Percentiles rank a stretch among this genome's conserved stretches.
Conservation (phyloP, 2,329 filamentous ascomycete species). For the Penicillium verrucosum region DNA sequence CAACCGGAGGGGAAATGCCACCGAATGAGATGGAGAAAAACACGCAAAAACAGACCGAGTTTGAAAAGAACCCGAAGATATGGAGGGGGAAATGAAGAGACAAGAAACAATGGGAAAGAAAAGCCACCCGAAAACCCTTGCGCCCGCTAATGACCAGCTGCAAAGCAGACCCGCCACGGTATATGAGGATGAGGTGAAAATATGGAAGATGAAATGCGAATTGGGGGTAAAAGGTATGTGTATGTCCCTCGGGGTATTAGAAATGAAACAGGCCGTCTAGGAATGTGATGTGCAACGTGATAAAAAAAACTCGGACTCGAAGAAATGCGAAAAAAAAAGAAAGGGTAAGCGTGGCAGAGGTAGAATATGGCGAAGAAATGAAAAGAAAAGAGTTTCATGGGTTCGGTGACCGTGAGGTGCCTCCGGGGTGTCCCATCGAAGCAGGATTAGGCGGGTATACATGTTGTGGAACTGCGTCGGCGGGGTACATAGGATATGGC, state of each 20-base stretch:
- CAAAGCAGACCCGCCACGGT: slow-evolving; percentile 27
- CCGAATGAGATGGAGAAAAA: neutral
- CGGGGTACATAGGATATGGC: slow-evolving; percentile 34
- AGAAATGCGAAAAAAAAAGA: neutral
- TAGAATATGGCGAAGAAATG: neutral
- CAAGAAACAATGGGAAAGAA: slow-evolving; percentile 19
- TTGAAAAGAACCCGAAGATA: neutral
- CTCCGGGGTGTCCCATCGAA: slow-evolving; percentile 33
- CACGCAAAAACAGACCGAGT: neutral
- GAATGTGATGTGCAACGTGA: slow-evolving; percentile 22
- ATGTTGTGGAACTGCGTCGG: slow-evolving; percentile 27
- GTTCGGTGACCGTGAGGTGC: slow-evolving; percentile 25
- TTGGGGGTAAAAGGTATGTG: slow-evolving; percentile 6
- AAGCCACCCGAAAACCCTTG: slow-evolving; percentile 36
- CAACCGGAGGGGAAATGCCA: neutral
- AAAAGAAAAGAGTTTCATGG: slow-evolving; percentile 12
- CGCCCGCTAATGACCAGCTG: slow-evolving; percentile 40
- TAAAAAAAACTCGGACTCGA: slow-evolving; percentile 8
- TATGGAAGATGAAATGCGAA: slow-evolving; percentile 8
- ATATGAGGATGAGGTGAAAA: slow-evolving; percentile 26
- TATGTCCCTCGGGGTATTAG: slow-evolving; percentile 26
- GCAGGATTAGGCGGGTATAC: slow-evolving; percentile 24
- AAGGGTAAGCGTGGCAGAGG: neutral
- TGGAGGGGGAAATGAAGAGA: slow-evolving; percentile 12
- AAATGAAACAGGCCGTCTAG: slow-evolving; percentile 28